These are phyloP conservation scores for Aspergillus sp. DNA, from an alignment of 2,329 filamentous ascomycete species.

Conservation along the genomic window DNA sequence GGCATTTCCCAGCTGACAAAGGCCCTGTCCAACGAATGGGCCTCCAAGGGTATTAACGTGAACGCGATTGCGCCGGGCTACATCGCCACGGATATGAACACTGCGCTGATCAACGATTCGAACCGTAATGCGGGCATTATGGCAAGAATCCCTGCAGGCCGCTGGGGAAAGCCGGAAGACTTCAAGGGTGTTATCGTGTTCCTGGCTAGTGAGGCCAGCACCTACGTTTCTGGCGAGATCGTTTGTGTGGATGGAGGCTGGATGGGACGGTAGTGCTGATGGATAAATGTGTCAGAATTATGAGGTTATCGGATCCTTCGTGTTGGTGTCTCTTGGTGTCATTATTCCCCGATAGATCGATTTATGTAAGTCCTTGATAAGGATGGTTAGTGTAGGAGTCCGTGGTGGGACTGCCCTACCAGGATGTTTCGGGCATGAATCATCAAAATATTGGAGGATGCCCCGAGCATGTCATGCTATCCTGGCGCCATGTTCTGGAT, in stretches of 20 bases:
- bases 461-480: too few relatives aligned
- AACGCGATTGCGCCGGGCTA: constrained; percentile 90
- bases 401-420: background rate
- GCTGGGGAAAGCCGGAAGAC: constrained; percentile 82
- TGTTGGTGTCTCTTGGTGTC: background rate
- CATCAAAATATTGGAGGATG: background rate
- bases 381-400: background rate
- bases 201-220: constrained; percentile 72
- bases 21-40: constrained; percentile 84
- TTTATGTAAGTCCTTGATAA: background rate
- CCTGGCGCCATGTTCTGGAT: constrained; percentile 5
- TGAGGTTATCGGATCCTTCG: background rate
- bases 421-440: background rate
- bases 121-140: constrained; percentile 71
- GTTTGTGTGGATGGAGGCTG: constrained; percentile 86
- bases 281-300: background rate
- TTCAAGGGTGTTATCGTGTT: constrained; percentile 82
- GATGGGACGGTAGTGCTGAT: constrained; percentile 70
- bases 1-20: constrained; percentile 83
- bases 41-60: constrained; percentile 71
- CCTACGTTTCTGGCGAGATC: constrained; percentile 78
- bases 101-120: constrained; percentile 71
- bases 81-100: constrained; percentile 93
- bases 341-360: background rate
- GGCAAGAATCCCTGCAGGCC: constrained; percentile 75